Percentiles rank a stretch among this genome's conserved stretches.
Conservation (phyloP, 139 green algal genomes). For the Yamagishiella unicocca region DNA sequence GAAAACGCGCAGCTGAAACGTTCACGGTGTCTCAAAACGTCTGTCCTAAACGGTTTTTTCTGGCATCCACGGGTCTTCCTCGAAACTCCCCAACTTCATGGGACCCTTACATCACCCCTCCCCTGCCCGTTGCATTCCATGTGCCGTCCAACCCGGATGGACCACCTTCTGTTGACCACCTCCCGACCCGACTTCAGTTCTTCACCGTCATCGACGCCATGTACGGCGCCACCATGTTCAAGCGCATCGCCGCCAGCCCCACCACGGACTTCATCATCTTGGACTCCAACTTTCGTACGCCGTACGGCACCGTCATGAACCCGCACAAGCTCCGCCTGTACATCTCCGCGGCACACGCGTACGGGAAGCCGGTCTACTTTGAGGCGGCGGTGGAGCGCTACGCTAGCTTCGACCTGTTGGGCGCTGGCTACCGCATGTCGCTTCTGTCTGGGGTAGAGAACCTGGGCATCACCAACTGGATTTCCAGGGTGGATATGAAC, state of each 20-base stretch:
- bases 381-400: background rate
- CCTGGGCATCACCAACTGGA: constrained; percentile 8
- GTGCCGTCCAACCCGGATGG: too few species aligned
- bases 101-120: background rate
- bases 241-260: background rate
- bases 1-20: background rate
- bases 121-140: background rate
- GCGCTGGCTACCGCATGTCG: background rate
- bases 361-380: constrained; percentile 35
- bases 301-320: constrained; percentile 15
- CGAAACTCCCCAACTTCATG: background rate
- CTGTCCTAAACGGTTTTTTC: background rate
- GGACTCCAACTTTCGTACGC: constrained; percentile 42
- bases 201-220: constrained; percentile 38
- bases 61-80: background rate
- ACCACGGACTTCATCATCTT: constrained; percentile 8
- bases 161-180: too few species aligned
- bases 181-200: constrained; percentile 12
- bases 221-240: constrained; percentile 35
- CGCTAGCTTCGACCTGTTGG: background rate
- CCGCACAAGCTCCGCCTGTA: constrained; percentile 1
- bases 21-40: background rate
- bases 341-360: background rate
- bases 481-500: background rate
- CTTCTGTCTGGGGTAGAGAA: background rate